These are phyloP conservation scores for Arachis stenosperma DNA, from an alignment of 306 rosid genomes.

Conservation along the genomic window DNA sequence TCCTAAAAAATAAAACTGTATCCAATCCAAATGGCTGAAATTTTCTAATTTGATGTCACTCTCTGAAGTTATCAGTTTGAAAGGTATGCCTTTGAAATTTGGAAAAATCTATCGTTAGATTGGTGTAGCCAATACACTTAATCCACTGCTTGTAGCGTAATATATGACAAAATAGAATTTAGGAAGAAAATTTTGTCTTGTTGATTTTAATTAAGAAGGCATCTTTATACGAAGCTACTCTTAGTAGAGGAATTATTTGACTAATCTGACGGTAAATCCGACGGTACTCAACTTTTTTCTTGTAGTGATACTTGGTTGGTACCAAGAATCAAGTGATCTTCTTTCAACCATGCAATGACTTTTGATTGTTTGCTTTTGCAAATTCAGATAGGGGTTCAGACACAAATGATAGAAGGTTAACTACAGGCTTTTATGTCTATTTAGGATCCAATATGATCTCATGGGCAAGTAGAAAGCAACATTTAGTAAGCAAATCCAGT, in stretches of 20 bases:
- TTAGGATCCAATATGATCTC: too few relatives aligned
- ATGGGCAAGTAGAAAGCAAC: too few relatives aligned
- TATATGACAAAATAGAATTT: not conserved
- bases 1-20: not conserved
- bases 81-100: slow-evolving; percentile 41
- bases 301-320: too few relatives aligned
- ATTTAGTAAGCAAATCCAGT: too few relatives aligned
- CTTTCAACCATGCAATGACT: too few relatives aligned
- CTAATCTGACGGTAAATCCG: too few relatives aligned
- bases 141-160: not conserved
- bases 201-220: not conserved
- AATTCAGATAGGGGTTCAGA: too few relatives aligned
- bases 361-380: too few relatives aligned
- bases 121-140: slow-evolving; percentile 2
- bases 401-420: too few relatives aligned
- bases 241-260: not conserved
- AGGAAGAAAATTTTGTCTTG: not conserved
- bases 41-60: slow-evolving; percentile 30
- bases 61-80: slow-evolving; percentile 27
- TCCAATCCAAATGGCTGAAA: slow-evolving; percentile 26
- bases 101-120: slow-evolving; percentile 27
- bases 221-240: slow-evolving; percentile 4
- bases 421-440: too few relatives aligned
- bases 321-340: too few relatives aligned
- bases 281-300: too few relatives aligned